These are phyloP conservation scores for Trichosanthes truncata DNA, from an alignment of 306 rosid species.

Conservation along the genomic window DNA sequence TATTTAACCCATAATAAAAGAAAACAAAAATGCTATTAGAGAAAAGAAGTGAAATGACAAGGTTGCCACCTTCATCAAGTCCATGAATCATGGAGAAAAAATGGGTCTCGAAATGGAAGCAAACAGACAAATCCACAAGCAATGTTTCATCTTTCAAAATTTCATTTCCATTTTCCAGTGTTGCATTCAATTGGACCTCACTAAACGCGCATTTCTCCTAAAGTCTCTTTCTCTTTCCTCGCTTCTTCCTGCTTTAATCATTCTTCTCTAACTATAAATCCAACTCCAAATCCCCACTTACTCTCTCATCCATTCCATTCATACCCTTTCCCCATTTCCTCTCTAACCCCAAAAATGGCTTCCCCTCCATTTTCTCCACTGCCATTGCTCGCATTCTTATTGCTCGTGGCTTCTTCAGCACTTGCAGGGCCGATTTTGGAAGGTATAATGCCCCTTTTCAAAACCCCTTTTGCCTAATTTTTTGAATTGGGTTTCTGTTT, in stretches of 20 bases:
- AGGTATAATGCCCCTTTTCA: slow-evolving; percentile 26
- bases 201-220: slow-evolving; percentile 39
- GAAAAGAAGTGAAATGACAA: neutral
- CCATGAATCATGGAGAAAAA: slow-evolving; percentile 53
- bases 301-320: neutral
- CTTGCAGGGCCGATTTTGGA: slow-evolving; percentile 37
- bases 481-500: slow-evolving; percentile 2
- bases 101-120: slow-evolving; percentile 22
- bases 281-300: neutral
- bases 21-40: slow-evolving; percentile 5
- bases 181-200: neutral
- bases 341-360: slow-evolving; percentile 33
- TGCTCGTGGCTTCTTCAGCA: slow-evolving; percentile 33
- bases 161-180: neutral
- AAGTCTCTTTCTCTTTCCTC: slow-evolving; percentile 11
- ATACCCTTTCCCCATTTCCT: slow-evolving; percentile 13
- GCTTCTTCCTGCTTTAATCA: slow-evolving; percentile 3
- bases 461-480: neutral
- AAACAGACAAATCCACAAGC: slow-evolving; percentile 14
- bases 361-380: slow-evolving; percentile 10
- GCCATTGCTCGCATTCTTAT: slow-evolving; percentile 20
- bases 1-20: too few relatives aligned
- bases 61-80: neutral
- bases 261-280: slow-evolving; percentile 27
- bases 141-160: neutral